phyloP scores from a whole-genome alignment of 495 filamentous ascomycete genomes.

The Amphirosellinia nigrospora region DNA sequence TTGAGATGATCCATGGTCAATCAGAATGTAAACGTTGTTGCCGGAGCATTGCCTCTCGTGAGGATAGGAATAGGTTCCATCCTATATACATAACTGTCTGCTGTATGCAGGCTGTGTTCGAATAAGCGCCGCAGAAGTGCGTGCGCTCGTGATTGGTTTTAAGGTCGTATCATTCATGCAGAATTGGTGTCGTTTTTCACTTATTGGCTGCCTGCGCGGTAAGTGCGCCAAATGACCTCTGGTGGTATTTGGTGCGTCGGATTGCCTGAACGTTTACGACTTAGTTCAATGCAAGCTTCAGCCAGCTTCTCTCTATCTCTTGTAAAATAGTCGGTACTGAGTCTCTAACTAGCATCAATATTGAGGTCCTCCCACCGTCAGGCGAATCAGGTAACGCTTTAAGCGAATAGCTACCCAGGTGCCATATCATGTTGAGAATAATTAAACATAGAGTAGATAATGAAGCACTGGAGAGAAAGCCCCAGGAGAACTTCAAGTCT shows the following conservation, averaged over 20 bases:
- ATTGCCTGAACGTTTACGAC: neutral
- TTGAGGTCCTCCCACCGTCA: no score
- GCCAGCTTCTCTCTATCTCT: neutral
- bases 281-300: neutral
- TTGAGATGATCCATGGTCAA: neutral
- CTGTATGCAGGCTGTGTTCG: neutral
- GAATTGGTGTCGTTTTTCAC: no score
- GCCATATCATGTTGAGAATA: no score
- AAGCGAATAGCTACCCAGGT: no score
- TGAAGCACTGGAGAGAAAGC: no score
- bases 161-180: no score
- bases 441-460: no score
- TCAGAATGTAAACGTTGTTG: neutral
- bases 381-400: no score
- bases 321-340: neutral
- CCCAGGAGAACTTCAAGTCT: no score
- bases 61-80: neutral
- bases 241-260: neutral
- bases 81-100: neutral
- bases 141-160: neutral
- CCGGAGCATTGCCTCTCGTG: neutral
- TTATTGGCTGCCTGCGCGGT: neutral
- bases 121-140: neutral
- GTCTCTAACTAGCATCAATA: no score
- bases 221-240: neutral